Evolutionary conservation across 768 basidiomycete species (phyloP).

Genomic region (Exsudoporus frostii): DNA sequence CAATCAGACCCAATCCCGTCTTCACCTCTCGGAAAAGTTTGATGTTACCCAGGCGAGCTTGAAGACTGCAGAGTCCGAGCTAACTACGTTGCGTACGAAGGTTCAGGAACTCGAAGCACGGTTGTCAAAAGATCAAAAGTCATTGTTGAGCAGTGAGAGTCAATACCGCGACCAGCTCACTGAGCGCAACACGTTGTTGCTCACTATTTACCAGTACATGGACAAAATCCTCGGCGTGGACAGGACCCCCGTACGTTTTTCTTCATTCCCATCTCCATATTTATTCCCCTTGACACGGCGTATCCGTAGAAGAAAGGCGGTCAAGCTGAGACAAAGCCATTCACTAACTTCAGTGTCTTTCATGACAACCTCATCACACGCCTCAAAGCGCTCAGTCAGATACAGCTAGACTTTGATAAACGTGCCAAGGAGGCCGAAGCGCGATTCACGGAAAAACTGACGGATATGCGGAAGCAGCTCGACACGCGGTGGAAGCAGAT

Average conservation of each 20-base stretch:
- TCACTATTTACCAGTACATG: slow-evolving; percentile 94
- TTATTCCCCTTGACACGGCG: neutral
- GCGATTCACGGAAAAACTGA: slow-evolving; percentile 68
- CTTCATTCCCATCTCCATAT: neutral
- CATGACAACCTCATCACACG: slow-evolving; percentile 91
- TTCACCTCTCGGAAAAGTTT: slow-evolving; percentile 89
- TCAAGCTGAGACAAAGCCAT: slow-evolving; percentile 84
- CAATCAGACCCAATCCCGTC: slow-evolving; percentile 79
- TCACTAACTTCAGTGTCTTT: slow-evolving; percentile 91
- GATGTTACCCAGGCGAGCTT: slow-evolving; percentile 62
- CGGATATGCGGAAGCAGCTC: slow-evolving; percentile 79
- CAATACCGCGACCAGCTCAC: slow-evolving; percentile 91
- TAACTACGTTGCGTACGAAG: slow-evolving; percentile 53
- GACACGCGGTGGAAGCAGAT: slow-evolving; percentile 89
- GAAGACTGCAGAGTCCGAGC: slow-evolving; percentile 67
- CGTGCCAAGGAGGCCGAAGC: slow-evolving; percentile 76
- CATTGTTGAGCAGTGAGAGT: slow-evolving; percentile 64
- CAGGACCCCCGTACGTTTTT: slow-evolving; percentile 69
- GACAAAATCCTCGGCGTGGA: slow-evolving; percentile 91
- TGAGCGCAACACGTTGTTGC: slow-evolving; percentile 85
- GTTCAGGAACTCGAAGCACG: slow-evolving; percentile 75
- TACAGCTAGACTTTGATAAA: slow-evolving; percentile 85
- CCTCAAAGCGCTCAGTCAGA: slow-evolving; percentile 78
- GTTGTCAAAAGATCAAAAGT: slow-evolving; percentile 77
- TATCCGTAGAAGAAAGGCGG: slow-evolving; percentile 62